These are phyloP conservation scores for Solanum microdontum DNA, from an alignment of 257 asterid species.

Conservation along the genomic window DNA sequence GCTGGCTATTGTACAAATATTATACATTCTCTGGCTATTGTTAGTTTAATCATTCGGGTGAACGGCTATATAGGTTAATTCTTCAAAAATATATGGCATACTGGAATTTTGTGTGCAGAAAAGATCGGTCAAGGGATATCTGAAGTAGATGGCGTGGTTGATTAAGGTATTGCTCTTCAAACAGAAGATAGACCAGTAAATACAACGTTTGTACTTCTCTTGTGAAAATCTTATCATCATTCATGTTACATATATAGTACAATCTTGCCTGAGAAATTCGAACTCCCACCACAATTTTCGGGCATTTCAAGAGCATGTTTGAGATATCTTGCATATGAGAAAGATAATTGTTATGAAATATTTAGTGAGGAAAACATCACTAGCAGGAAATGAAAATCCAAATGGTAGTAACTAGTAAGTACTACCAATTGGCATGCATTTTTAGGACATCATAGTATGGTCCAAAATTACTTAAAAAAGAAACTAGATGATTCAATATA, in stretches of 20 bases:
- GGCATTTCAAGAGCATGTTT: neutral
- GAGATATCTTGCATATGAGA: neutral
- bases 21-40: neutral
- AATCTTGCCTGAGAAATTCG: neutral
- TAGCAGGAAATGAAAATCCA: neutral
- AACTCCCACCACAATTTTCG: neutral
- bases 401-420: neutral
- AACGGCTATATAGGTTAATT: neutral
- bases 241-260: neutral
- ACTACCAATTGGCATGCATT: neutral
- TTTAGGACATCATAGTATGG: neutral
- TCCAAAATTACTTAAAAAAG: neutral
- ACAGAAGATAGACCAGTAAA: neutral
- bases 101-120: neutral
- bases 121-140: neutral
- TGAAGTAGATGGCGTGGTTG: neutral
- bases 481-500: neutral
- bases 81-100: neutral
- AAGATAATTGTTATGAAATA: neutral
- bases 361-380: neutral
- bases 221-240: neutral
- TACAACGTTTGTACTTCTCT: neutral
- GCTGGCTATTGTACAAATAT: too few species aligned
- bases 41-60: neutral
- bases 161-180: neutral